phyloP scores from a whole-genome alignment of 169 alveolate genomes.

The Plasmodium adleri region DNA sequence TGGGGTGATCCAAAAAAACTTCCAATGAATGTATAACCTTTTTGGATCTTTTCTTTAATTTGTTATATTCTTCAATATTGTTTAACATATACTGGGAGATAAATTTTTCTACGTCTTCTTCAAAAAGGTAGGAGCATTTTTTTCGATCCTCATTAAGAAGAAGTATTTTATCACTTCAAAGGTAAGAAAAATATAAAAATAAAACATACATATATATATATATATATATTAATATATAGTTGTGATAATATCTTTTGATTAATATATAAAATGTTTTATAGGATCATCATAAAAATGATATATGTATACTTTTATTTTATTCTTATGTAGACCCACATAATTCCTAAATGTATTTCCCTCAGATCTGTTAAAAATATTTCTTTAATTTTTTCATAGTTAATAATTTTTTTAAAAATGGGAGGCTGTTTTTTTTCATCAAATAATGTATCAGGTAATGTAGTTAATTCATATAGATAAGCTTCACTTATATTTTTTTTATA shows the following conservation, averaged over 20 bases:
- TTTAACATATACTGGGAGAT: conserved; percentile 24
- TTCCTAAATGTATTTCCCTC: conserved; percentile 3
- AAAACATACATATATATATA: not conserved
- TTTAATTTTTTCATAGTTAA: conserved; percentile 14
- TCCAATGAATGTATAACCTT: conserved; percentile 21
- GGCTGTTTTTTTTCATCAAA: conserved; percentile 51
- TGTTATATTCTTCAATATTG: conserved; percentile 27
- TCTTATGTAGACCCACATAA: conserved; percentile 28
- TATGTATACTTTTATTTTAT: not conserved
- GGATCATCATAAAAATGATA: not conserved
- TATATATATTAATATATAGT: not conserved
- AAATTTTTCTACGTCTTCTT: conserved; percentile 45
- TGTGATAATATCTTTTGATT: too few species aligned
- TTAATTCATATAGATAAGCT: conserved; percentile 31
- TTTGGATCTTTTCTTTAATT: conserved; percentile 41
- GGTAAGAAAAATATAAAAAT: not conserved
- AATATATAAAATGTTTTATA: too few species aligned
- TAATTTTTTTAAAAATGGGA: conserved; percentile 22
- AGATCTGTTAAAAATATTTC: conserved; percentile 18
- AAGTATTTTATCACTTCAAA: conserved; percentile 34
- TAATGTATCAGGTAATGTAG: conserved; percentile 19
- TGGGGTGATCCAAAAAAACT: conserved; percentile 6
- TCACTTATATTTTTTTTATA: conserved; percentile 31
- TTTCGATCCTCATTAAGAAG: conserved; percentile 46
- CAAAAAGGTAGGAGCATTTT: conserved; percentile 40